A percentile compares a stretch with the other conserved stretches of the same genome.
These are phyloP conservation scores for Verbena officinalis DNA, from an alignment of 257 asterid genomes.

Conservation along the genomic window DNA sequence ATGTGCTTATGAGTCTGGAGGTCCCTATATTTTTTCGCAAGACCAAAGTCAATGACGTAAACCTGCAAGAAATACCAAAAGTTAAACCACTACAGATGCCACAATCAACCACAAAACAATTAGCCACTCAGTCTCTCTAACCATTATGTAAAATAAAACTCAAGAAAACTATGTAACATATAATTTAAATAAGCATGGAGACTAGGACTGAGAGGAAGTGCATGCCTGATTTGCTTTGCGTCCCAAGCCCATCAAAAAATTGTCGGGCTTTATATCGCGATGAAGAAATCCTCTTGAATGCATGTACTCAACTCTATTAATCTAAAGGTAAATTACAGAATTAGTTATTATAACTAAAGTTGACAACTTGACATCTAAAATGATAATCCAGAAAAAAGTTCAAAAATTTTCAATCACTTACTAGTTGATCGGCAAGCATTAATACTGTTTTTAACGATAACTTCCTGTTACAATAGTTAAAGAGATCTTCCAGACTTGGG, in stretches of 20 bases:
- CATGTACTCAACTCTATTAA: constrained; percentile 93
- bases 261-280: constrained; percentile 96
- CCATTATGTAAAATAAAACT: constrained; percentile 1
- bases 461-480: constrained; percentile 80
- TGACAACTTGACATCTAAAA: background rate
- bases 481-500: constrained; percentile 87
- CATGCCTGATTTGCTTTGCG: constrained; percentile 96
- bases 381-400: background rate
- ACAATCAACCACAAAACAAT: constrained; percentile 20
- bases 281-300: constrained; percentile 98
- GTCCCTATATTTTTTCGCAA: constrained; percentile 85
- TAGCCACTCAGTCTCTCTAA: background rate
- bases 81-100: constrained; percentile 15
- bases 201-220: constrained; percentile 27
- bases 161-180: background rate
- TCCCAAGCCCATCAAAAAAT: constrained; percentile 93
- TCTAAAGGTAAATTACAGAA: constrained; percentile 42
- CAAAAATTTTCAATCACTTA: constrained; percentile 39
- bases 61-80: constrained; percentile 52
- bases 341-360: constrained; percentile 15
- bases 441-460: constrained; percentile 75
- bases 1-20: constrained; percentile 79
- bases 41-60: constrained; percentile 84
- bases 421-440: constrained; percentile 90
- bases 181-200: constrained; percentile 23